These are phyloP conservation scores for Pogostemon cablin DNA, from an alignment of 257 asterid species.

Conservation along the genomic window DNA sequence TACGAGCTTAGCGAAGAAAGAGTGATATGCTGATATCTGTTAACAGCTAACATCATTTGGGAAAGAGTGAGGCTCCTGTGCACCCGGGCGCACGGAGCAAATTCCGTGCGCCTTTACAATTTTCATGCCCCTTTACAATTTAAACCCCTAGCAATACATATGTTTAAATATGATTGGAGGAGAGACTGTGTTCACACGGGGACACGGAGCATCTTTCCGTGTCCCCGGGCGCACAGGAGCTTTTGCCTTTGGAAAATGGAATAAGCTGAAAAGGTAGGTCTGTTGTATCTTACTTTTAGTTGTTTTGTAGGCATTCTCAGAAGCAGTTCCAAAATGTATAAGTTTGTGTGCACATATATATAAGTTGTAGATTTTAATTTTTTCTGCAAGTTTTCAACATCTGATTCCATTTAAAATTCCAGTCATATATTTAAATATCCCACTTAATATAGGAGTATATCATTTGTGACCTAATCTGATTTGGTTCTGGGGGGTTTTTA, in stretches of 20 bases:
- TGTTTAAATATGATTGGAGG: too few species aligned
- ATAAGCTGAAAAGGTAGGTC: conserved; percentile 15
- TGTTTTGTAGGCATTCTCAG: conserved; percentile 15
- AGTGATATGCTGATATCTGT: conserved; percentile 37
- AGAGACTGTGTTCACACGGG: too few species aligned
- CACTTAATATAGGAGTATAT: neutral
- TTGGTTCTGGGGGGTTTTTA: too few species aligned
- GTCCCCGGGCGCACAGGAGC: too few species aligned
- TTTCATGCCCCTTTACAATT: too few species aligned
- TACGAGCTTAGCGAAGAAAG: conserved; percentile 39
- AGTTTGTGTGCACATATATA: conserved; percentile 29
- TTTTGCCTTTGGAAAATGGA: conserved; percentile 13
- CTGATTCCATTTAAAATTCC: conserved; percentile 2
- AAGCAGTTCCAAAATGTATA: conserved; percentile 33
- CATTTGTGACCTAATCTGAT: neutral
- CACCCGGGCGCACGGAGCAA: too few species aligned
- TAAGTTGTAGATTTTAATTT: neutral
- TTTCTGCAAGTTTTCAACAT: neutral
- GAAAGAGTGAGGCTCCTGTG: too few species aligned
- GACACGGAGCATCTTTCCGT: too few species aligned
- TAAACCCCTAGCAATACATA: too few species aligned
- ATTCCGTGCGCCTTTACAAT: too few species aligned
- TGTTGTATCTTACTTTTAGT: conserved; percentile 31
- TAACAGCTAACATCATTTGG: conserved; percentile 44
- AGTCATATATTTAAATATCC: conserved; percentile 25